phyloP scores from a whole-genome alignment of 1,284 basidiomycete species.

The Mycosarcoma mackinlayi region DNA sequence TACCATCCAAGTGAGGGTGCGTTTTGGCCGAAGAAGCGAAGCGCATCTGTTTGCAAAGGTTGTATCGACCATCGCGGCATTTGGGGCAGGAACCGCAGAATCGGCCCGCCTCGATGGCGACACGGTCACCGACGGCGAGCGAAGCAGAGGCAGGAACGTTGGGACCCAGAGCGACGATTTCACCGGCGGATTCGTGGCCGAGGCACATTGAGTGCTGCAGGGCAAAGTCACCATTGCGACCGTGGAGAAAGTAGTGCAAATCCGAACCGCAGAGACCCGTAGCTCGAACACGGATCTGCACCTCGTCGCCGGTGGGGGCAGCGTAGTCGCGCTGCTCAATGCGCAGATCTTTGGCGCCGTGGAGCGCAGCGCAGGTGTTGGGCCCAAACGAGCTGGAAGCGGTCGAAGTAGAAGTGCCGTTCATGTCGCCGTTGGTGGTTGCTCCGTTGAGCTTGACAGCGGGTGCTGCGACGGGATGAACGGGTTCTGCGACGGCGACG shows the following conservation, averaged over 20 bases:
- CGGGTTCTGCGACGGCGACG: conserved; percentile 32
- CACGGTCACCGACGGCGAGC: conserved; percentile 82
- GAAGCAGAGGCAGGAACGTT: conserved; percentile 71
- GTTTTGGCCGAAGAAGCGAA: conserved; percentile 91
- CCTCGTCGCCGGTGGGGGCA: conserved; percentile 75
- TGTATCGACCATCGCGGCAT: conserved; percentile 81
- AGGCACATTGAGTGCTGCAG: conserved; percentile 81
- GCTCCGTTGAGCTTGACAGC: conserved; percentile 19
- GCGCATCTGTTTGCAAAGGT: conserved; percentile 85
- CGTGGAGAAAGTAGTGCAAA: conserved; percentile 62
- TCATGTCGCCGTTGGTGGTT: conserved; percentile 22
- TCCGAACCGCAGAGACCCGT: conserved; percentile 84
- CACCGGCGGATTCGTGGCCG: conserved; percentile 89
- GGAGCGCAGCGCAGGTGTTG: conserved; percentile 66
- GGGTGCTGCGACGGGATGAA: conserved; percentile 8
- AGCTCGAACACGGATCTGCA: conserved; percentile 79
- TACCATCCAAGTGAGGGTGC: conserved; percentile 91
- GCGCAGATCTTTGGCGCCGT: conserved; percentile 71
- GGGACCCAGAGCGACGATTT: conserved; percentile 76
- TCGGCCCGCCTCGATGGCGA: conserved; percentile 92
- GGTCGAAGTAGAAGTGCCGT: conserved; percentile 12
- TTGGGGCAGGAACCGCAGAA: conserved; percentile 77
- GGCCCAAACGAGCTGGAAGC: conserved; percentile 17
- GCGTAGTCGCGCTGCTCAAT: conserved; percentile 76
- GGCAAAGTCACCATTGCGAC: conserved; percentile 89